Base-by-base conservation (phyloP, 2,329 filamentous ascomycete genomes). In the Alternaria sp. region DNA sequence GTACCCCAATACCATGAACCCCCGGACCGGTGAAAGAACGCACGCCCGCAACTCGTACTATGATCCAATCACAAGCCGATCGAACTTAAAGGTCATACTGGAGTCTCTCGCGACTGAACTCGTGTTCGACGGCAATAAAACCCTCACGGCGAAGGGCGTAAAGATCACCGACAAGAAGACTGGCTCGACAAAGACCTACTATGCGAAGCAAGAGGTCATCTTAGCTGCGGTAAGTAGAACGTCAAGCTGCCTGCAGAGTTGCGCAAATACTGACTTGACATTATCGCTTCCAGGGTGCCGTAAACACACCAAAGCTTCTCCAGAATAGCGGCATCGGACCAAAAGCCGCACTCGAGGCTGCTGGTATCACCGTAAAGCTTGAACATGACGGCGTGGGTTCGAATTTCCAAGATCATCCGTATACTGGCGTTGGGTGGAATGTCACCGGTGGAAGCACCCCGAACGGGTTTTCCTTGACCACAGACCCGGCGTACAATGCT, bases 231-330 rank as follows among this genome's bases (percentile, higher is more conserved):
- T 28, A 49, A 17, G 46, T 49, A 4, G 1, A 19, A 2, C 2
- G 17, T 26, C 25, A 49, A 17, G 19, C 26, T 25, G 9, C 19
- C 6, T 49, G n/a, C 13, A 25, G 10, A 21, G 4, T n/a, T 47
- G 45, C n/a, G 11, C 45, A 19, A 13, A 28, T 12, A 19, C 46
- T 28, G n/a, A 49, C 25, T 49, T 49, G 25, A 2, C 12, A 19
- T 49, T 40, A 1, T 12, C 10, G 25, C 15, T 49, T 49, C 9
- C 25, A 49, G 46, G 85, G 82, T 25, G 79, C 73, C 86, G 26
- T 83, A 85, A 70, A 88, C 86, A 8, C 89, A 85, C 3, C 86
- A 86, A 75, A 78, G 89, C 19, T 82, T 88, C 17, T 79, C 9
- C 74, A 78, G 23, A 64, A 73, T 13, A 76, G 73, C 44, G 77